phyloP scores from a whole-genome alignment of 768 basidiomycete genomes.

The Rhodotorula taiwanensis region DNA sequence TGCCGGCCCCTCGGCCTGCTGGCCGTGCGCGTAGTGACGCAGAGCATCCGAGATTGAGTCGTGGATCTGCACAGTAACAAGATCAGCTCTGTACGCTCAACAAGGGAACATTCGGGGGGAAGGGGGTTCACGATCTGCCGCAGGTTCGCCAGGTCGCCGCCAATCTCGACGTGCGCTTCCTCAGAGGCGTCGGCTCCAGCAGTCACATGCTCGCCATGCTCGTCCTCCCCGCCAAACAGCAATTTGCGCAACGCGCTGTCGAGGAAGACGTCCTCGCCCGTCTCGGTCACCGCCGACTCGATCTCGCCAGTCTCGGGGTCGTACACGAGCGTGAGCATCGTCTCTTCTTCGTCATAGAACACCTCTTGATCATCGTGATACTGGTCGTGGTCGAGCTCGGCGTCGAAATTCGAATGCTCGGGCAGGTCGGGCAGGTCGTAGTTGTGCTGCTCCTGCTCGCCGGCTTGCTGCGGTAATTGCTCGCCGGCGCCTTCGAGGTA shows the following conservation, averaged over 20 bases:
- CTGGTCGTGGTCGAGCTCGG: neutral
- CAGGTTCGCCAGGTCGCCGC: neutral
- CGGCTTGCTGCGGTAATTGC: no score
- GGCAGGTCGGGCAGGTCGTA: neutral
- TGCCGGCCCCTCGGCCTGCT: neutral
- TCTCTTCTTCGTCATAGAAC: no score
- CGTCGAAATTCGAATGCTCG: neutral
- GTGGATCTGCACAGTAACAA: neutral
- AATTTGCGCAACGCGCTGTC: conserved; percentile 10
- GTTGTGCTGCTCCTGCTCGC: neutral
- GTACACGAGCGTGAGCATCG: conserved; percentile 18
- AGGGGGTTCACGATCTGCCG: no score
- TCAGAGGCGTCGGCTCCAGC: neutral
- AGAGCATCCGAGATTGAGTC: conserved; percentile 1
- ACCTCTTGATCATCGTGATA: neutral
- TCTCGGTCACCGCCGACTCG: conserved; percentile 12
- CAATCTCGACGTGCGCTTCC: neutral
- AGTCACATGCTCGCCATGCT: neutral
- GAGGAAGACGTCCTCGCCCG: conserved; percentile 6
- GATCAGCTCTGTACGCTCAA: conserved; percentile 6
- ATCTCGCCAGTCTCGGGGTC: conserved; percentile 26
- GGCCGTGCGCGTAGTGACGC: neutral
- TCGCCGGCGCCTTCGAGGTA: no score
- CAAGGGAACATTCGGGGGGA: neutral
- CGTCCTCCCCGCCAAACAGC: neutral